These are phyloP conservation scores for Candida ulmi DNA, from an alignment of 805 yeast genomes.

Conservation along the genomic window DNA sequence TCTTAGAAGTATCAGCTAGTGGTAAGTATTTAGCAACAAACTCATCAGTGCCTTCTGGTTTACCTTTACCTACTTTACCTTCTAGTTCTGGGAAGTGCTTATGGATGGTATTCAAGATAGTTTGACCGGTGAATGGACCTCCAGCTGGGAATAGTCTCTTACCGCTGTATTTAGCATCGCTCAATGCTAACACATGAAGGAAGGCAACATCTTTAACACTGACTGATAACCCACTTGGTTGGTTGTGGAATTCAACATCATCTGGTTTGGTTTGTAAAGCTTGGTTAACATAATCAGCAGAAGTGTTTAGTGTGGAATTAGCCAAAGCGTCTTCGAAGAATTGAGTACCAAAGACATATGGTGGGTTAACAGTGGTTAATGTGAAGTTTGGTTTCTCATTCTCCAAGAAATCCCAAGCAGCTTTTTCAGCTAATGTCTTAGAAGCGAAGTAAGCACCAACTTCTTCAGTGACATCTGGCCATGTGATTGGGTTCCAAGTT, in stretches of 20 bases:
- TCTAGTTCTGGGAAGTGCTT: conserved; percentile 34
- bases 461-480: conserved; percentile 34
- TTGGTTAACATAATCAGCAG: conserved; percentile 28
- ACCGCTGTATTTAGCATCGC: conserved; percentile 19
- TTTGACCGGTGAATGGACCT: conserved; percentile 12
- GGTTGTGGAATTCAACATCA: conserved; percentile 6
- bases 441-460: conserved; percentile 45
- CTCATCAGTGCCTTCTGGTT: conserved; percentile 20
- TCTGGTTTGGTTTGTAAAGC: conserved; percentile 23
- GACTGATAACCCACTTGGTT: conserved; percentile 14
- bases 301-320: conserved; percentile 30
- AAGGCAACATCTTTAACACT: conserved; percentile 56
- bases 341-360: conserved; percentile 53
- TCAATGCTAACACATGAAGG: conserved; percentile 44
- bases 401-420: conserved; percentile 47
- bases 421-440: conserved; percentile 50
- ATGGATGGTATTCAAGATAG: conserved; percentile 18
- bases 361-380: conserved; percentile 42
- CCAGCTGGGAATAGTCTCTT: conserved; percentile 22
- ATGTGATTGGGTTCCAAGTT: conserved; percentile 44
- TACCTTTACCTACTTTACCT: conserved; percentile 35
- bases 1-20: conserved; percentile 7
- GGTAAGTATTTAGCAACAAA: not conserved
- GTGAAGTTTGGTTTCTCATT: conserved; percentile 29
- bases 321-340: conserved; percentile 36